Conservation (phyloP, 176 grass and related monocot genomes). For the Bonia amplexicaulis region DNA sequence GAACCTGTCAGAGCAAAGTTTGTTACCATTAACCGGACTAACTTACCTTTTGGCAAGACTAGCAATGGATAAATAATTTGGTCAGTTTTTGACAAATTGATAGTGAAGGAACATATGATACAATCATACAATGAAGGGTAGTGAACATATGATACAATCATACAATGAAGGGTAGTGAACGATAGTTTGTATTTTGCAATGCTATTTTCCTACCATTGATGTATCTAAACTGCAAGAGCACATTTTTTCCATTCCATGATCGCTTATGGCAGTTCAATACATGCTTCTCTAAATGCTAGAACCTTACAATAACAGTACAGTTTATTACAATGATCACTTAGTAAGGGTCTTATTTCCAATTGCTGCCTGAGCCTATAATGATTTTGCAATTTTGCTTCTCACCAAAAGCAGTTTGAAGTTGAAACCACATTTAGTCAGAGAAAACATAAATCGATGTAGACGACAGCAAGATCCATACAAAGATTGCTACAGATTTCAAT, state of each 20-base stretch:
- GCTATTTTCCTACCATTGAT: neutral
- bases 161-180: neutral
- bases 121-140: neutral
- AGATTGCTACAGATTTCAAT: neutral
- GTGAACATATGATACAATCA: neutral
- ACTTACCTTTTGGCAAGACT: neutral
- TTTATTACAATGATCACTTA: neutral
- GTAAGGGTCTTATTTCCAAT: neutral
- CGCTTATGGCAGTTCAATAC: neutral
- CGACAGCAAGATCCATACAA: neutral
- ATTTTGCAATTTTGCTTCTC: neutral
- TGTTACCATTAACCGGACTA: neutral
- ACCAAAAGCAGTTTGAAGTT: neutral
- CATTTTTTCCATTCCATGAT: conserved; percentile 4
- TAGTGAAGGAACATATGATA: neutral
- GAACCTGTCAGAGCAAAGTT: conserved; percentile 48
- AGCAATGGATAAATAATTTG: neutral
- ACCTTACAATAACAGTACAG: neutral
- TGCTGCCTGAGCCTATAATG: neutral
- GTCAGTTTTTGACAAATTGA: neutral
- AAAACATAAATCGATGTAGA: neutral
- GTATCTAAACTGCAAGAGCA: neutral
- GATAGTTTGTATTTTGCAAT: neutral
- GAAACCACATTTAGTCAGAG: neutral
- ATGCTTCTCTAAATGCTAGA: neutral